phyloP scores from a whole-genome alignment of 371 early-diverging fungal genomes.

The Actinomortierella ambigua region DNA sequence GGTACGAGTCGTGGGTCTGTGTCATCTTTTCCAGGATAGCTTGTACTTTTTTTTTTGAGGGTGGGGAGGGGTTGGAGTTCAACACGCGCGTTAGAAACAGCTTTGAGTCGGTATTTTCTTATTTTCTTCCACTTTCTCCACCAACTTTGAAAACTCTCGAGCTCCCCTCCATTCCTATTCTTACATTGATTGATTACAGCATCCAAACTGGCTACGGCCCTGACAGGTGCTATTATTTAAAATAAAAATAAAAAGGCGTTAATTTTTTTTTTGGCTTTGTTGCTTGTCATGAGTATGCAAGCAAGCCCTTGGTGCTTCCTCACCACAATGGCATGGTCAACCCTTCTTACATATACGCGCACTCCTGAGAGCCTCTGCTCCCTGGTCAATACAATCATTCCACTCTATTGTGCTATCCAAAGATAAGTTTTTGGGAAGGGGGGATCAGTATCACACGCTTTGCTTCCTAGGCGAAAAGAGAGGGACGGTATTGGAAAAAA shows the following conservation, averaged over 20 bases:
- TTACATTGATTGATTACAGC: slow-evolving; percentile 24
- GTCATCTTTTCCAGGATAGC: neutral
- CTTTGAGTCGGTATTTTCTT: too few species aligned
- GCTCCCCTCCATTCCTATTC: neutral
- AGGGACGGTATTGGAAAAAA: too few species aligned
- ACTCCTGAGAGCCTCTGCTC: slow-evolving; percentile 23
- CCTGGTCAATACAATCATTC: slow-evolving; percentile 19
- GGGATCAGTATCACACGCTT: too few species aligned
- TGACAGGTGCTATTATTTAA: slow-evolving; percentile 8
- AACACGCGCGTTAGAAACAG: too few species aligned
- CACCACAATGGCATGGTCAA: too few species aligned
- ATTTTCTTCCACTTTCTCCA: too few species aligned
- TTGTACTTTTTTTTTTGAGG: neutral
- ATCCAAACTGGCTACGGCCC: slow-evolving; percentile 20
- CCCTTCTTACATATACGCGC: slow-evolving; percentile 34
- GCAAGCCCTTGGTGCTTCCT: too few species aligned
- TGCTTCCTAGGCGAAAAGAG: too few species aligned
- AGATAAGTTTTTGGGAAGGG: too few species aligned
- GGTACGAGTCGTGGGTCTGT: neutral
- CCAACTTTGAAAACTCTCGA: neutral
- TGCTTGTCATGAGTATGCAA: too few species aligned
- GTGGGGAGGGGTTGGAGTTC: too few species aligned
- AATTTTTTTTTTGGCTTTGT: too few species aligned
- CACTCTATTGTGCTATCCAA: slow-evolving; percentile 27
- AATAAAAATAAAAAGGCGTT: neutral